Conservation (phyloP, 257 asterid genomes). For the Scutellaria galericulata region DNA sequence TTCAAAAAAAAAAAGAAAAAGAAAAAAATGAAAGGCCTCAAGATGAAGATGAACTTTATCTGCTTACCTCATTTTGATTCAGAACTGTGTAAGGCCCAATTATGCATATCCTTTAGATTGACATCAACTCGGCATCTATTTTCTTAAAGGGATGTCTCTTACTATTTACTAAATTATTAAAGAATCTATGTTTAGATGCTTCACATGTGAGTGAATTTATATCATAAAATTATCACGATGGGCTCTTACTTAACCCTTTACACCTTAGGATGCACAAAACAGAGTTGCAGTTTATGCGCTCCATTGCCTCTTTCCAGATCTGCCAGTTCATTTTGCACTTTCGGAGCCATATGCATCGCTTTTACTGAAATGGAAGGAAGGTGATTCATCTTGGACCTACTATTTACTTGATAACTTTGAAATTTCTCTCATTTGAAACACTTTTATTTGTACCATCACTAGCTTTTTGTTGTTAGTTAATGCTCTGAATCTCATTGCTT, state of each 20-base stretch:
- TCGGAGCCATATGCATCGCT: conserved; percentile 80
- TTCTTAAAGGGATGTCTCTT: conserved; percentile 5
- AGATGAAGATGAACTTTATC: neutral
- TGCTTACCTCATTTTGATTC: conserved; percentile 21
- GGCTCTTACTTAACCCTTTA: conserved; percentile 28
- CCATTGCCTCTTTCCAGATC: conserved; percentile 76
- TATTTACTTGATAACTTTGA: conserved; percentile 31
- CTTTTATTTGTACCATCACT: conserved; percentile 24
- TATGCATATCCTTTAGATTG: no score
- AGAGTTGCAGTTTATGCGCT: conserved; percentile 95
- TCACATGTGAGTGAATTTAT: conserved; percentile 15
- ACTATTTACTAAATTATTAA: conserved; percentile 11
- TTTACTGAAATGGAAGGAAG: conserved; percentile 86
- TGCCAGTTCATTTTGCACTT: conserved; percentile 85
- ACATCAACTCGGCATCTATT: neutral
- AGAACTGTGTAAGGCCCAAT: conserved; percentile 20
- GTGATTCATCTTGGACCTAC: conserved; percentile 41
- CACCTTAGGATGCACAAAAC: conserved; percentile 83
- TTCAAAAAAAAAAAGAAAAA: no score
- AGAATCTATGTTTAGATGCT: neutral
- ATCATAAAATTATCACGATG: conserved; percentile 10
- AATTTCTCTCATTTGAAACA: conserved; percentile 26
- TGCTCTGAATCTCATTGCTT: conserved; percentile 28
- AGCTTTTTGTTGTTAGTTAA: conserved; percentile 12
- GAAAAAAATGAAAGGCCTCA: no score